Base-by-base conservation (phyloP, 768 basidiomycete species). In the Cystobasidium onofrii region DNA sequence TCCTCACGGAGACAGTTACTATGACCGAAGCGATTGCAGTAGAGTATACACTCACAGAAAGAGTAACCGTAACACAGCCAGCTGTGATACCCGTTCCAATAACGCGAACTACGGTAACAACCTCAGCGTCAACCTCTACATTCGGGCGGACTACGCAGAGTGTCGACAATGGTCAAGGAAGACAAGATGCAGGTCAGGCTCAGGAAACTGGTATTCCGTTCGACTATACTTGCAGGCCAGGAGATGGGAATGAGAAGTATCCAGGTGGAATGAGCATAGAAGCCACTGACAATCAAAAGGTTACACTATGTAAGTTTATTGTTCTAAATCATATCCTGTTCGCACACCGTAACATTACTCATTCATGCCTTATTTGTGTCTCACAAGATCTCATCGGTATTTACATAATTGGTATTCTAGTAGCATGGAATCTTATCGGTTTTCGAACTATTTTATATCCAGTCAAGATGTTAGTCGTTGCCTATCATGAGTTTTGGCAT, bases 401-500 rank as follows among this genome's bases (percentile, higher is more conserved):
- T 50, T 34, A n/a, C 34, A 15, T 64, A 18, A 36, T 46, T 6
- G 63, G 36, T 43, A 60, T 41, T 1, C 20, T 54, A 13, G 20
- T 73, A 33, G 44, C 46, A 50, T 76, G 74, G 71, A 70, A 54
- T 18, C 25, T 69, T 13, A 39, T 73, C 27, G 29, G 20, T n/a
- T 2, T 63, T 25, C 13, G 25, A 36, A 54, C 7, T 62, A 13
- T 64, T 17, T n/a, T 23, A 25, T 75, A 72, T 64, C 75, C 74
- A 41, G 57, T 44, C 29, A 76, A 64, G 55, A 66, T 57, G 73
- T 29, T 67, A 29, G 44, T 33, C n/a, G 44, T 25, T 13, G 65
- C 65, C 41, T 67, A 67, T 50, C 65, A 67, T 31, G 65, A 67
- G 33, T 67, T 67, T 27, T 55, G 72, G 64, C 72, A 73, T 55